Percentiles rank a stretch among this genome's conserved stretches.
Conservation (phyloP, 129 eudicot species). For the Ambrosia trifida region DNA sequence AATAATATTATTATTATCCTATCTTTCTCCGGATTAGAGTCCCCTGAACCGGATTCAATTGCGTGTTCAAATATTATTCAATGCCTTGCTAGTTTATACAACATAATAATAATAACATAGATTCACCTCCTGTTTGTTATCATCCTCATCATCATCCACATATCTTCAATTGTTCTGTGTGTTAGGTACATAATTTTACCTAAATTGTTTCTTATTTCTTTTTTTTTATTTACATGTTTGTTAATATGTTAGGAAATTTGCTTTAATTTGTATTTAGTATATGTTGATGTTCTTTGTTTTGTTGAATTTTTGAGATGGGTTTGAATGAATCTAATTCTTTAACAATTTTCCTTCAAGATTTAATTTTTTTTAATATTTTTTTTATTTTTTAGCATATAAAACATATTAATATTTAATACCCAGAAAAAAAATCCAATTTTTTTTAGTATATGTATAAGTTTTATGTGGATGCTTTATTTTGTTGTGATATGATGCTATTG, state of each 20-base stretch:
- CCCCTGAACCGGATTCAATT: constrained; percentile 19
- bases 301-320: no score
- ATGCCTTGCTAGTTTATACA: background rate
- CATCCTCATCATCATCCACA: constrained; percentile 20
- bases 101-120: background rate
- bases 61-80: constrained; percentile 29
- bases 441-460: background rate
- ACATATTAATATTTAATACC: no score
- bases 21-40: background rate
- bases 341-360: no score
- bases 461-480: background rate
- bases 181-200: constrained; percentile 10
- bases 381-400: no score
- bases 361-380: no score
- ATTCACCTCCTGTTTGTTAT: background rate
- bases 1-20: no score
- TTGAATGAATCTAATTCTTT: background rate
- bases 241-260: constrained; percentile 15
- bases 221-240: background rate
- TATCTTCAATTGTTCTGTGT: constrained; percentile 14
- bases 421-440: no score
- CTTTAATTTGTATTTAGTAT: background rate
- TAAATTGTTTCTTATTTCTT: background rate
- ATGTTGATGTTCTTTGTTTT: background rate
- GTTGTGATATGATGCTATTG: no score